Conservation (phyloP, 2,329 filamentous ascomycete genomes). For the Xylaria sp. region DNA sequence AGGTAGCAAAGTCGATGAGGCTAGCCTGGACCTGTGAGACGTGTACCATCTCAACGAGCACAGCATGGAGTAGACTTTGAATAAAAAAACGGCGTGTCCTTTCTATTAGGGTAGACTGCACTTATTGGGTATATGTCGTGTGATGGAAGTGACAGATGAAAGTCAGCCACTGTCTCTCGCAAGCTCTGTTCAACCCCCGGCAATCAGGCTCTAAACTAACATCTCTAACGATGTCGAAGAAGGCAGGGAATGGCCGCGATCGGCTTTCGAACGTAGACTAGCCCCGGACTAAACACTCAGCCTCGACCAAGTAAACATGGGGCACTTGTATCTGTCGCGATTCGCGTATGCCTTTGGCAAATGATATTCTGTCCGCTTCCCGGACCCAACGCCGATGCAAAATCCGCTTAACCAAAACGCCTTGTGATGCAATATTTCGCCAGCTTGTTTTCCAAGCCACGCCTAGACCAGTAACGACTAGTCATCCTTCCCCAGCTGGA, state of each 20-base stretch:
- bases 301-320: background rate
- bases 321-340: slow-evolving; percentile 11
- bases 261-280: background rate
- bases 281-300: background rate
- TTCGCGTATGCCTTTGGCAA: slow-evolving; percentile 9
- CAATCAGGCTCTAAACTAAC: background rate
- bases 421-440: slow-evolving; percentile 46
- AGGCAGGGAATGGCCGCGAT: background rate
- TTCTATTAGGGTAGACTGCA: slow-evolving; percentile 4
- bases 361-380: slow-evolving; percentile 19
- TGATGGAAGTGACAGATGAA: background rate
- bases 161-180: background rate
- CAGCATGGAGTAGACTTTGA: background rate
- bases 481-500: slow-evolving; percentile 52
- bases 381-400: slow-evolving; percentile 37
- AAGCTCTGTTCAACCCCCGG: background rate
- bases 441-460: slow-evolving; percentile 19
- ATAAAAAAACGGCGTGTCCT: background rate
- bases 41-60: background rate
- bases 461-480: background rate
- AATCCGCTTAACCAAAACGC: slow-evolving; percentile 47
- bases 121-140: slow-evolving; percentile 4
- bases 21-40: background rate
- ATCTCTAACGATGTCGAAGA: background rate
- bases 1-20: too few species aligned